Evolutionary conservation across 768 basidiomycete species (phyloP).

Genomic region (Kwoniella europaea): DNA sequence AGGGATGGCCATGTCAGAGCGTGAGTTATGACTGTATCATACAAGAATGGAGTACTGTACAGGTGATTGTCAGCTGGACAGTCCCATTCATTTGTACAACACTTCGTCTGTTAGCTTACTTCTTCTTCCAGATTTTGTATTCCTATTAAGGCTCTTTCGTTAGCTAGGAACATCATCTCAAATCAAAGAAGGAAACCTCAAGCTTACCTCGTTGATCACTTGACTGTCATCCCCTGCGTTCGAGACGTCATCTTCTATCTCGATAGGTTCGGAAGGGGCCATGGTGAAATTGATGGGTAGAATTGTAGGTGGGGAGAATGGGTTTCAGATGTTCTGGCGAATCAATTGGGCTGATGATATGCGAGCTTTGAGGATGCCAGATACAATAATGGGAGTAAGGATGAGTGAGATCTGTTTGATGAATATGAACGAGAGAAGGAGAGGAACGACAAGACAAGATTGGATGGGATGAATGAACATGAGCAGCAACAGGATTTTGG

Average conservation of each 20-base stretch:
- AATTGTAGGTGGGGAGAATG: neutral
- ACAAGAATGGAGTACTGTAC: conserved; percentile 88
- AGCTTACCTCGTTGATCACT: conserved; percentile 60
- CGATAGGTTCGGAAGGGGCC: conserved; percentile 70
- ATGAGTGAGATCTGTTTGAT: too few relatives aligned
- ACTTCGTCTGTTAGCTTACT: conserved; percentile 26
- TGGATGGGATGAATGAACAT: conserved; percentile 6
- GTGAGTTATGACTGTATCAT: conserved; percentile 96
- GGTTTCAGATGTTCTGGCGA: too few relatives aligned
- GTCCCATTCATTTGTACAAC: neutral
- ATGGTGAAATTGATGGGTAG: conserved; percentile 15
- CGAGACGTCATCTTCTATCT: conserved; percentile 67
- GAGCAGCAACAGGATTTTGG: neutral
- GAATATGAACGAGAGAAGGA: neutral
- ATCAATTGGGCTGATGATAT: too few relatives aligned
- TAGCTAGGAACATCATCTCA: neutral
- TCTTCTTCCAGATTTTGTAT: conserved; percentile 61
- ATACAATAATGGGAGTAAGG: too few relatives aligned
- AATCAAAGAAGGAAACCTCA: neutral
- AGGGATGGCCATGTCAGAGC: conserved; percentile 97
- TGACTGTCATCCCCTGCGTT: conserved; percentile 56
- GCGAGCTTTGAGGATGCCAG: too few relatives aligned
- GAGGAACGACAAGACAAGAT: neutral
- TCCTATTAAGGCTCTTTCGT: conserved; percentile 41
- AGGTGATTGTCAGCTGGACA: neutral